Evolutionary conservation across 176 grass and related monocot genomes (phyloP), one percentile per base, ranked within the genome.

Genomic region (Tillandsia leiboldiana): DNA sequence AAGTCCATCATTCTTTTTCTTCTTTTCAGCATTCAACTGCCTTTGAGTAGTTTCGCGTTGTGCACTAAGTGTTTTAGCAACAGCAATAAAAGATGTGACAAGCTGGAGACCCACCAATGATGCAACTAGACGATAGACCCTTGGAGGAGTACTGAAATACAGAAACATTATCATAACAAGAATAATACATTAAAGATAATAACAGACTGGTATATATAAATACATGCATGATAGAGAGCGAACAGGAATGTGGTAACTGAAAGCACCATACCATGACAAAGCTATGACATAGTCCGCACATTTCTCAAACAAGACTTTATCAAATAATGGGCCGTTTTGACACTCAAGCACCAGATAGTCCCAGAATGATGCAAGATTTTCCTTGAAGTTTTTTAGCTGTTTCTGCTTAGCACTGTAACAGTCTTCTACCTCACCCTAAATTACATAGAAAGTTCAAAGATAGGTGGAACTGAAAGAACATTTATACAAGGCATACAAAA

Each of bases 41-140:
- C 94, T 84, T 78, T 97, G 94, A 75, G 84, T 93, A 14, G 94
- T 97, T 69, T 97, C 94, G 11, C 94, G 89, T 63, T 97, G 94
- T 79, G 72, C 85, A 75, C 82, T 82, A 15, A 97, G 94, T 69
- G 74, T 90, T 77, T 97, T 97, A 53, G 86, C 89, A 63, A 92
- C 82, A 79, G 81, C 86, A 81, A 97, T 97, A 63, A 87, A 97
- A 49, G 94, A 90, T 7, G 94, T 90, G 67, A 97, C 89, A 87
- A 97, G 79, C 72, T 97, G 94, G 65, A 97, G 84, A 56, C 94
- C 94, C 53, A 93, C 22, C 77, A 97, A 72, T 69, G 94, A 81
- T 63, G 94, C 84, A 73, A 84, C 84, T 73, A 92, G 94, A 49
- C 94, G 89, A 73, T 90, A 97, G 59, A 97, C 82, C 75, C 94